Evolutionary conservation across 1,284 basidiomycete genomes (phyloP).

Genomic region (Pholiota adiposa): DNA sequence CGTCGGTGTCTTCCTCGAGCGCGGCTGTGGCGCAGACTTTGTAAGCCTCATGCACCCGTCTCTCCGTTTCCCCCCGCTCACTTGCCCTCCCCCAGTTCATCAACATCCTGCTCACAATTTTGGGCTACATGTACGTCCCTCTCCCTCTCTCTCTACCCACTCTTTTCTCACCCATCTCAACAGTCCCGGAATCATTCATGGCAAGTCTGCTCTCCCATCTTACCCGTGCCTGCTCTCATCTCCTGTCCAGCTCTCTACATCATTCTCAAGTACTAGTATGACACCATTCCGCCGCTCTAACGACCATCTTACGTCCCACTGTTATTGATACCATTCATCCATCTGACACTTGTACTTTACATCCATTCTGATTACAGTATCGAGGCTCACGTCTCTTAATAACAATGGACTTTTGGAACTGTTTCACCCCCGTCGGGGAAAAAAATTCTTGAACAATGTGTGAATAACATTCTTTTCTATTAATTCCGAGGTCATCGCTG

Average conservation of each 20-base stretch:
- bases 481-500: neutral
- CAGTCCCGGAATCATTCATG: constrained; percentile 79
- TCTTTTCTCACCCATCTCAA: constrained; percentile 4
- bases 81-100: constrained; percentile 51
- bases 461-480: neutral
- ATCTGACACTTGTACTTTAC: constrained; percentile 1
- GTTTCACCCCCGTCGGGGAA: too few relatives aligned
- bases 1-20: constrained; percentile 79
- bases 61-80: constrained; percentile 6
- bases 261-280: constrained; percentile 56
- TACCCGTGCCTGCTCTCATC: constrained; percentile 7
- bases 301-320: neutral
- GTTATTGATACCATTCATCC: neutral
- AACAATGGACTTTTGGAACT: neutral
- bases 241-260: constrained; percentile 65
- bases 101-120: constrained; percentile 70
- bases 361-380: neutral
- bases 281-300: neutral
- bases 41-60: constrained; percentile 37
- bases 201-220: constrained; percentile 36
- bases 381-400: neutral
- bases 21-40: constrained; percentile 73
- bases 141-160: constrained; percentile 3
- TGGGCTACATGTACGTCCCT: constrained; percentile 70
- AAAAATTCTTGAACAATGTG: neutral